These are phyloP conservation scores for Schrenkiella parvula DNA, from an alignment of 345 rosid genomes.

Conservation along the genomic window DNA sequence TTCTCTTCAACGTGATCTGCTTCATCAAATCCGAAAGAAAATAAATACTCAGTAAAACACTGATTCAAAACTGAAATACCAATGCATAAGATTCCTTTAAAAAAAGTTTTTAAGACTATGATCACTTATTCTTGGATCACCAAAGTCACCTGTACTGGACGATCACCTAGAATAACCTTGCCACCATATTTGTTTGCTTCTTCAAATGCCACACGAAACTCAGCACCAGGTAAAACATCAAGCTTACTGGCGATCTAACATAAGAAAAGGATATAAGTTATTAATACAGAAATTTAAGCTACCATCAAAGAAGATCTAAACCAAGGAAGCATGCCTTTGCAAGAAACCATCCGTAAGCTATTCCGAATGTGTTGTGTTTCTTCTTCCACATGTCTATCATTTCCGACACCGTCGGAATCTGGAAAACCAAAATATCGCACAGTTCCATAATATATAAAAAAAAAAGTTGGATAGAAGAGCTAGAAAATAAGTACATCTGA, in stretches of 20 bases:
- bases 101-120: neutral
- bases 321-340: constrained; percentile 52
- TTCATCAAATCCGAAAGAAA: constrained; percentile 6
- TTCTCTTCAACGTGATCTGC: constrained; percentile 73
- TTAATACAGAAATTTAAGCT: neutral
- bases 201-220: constrained; percentile 89
- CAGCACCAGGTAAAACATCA: constrained; percentile 87
- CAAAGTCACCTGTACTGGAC: constrained; percentile 72
- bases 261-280: neutral
- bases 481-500: neutral
- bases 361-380: constrained; percentile 70
- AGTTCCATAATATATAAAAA: neutral
- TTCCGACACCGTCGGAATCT: constrained; percentile 75
- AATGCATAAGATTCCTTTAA: neutral
- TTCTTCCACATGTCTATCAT: constrained; percentile 91
- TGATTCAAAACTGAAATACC: neutral
- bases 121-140: neutral
- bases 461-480: neutral
- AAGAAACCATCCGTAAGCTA: constrained; percentile 82
- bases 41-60: neutral
- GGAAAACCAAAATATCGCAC: constrained; percentile 2
- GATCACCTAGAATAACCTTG: constrained; percentile 89
- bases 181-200: constrained; percentile 83
- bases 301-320: constrained; percentile 2
- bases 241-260: constrained; percentile 74